Conservation (phyloP, 805 yeast species). For the Sungouiozyma intestinalis region DNA sequence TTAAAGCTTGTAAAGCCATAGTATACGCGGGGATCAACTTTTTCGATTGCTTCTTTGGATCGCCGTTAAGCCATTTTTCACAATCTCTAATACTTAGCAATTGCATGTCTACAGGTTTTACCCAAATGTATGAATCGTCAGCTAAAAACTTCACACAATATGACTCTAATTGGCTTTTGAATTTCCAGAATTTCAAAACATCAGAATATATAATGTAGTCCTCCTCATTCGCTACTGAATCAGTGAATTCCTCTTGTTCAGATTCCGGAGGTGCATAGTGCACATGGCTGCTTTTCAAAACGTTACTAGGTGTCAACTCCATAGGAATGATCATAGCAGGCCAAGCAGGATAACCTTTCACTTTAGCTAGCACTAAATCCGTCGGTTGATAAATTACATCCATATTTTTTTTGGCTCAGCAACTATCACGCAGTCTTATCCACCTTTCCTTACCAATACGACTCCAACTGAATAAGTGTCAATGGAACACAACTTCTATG, state of each 20-base stretch:
- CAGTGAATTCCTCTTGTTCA: slow-evolving; percentile 6
- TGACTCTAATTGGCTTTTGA: slow-evolving; percentile 7
- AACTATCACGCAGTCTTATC: too few species aligned
- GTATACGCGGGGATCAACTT: slow-evolving; percentile 38
- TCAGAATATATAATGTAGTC: slow-evolving; percentile 17
- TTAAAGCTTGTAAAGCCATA: slow-evolving; percentile 34
- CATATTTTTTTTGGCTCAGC: too few species aligned
- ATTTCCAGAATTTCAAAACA: slow-evolving; percentile 18
- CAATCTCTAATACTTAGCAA: slow-evolving; percentile 16
- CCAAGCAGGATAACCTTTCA: slow-evolving; percentile 86
- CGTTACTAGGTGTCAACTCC: slow-evolving; percentile 47
- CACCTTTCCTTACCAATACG: too few species aligned
- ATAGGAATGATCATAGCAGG: slow-evolving; percentile 72
- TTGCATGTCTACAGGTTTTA: slow-evolving; percentile 18
- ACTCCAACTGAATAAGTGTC: background rate
- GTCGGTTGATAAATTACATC: slow-evolving; percentile 35
- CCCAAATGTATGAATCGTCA: slow-evolving; percentile 29
- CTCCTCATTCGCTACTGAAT: slow-evolving; percentile 3
- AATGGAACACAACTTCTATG: too few species aligned
- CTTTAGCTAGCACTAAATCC: slow-evolving; percentile 59
- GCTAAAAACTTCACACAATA: slow-evolving; percentile 28
- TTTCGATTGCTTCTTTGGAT: slow-evolving; percentile 36
- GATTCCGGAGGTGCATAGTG: slow-evolving; percentile 1
- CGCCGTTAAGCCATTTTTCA: slow-evolving; percentile 14
- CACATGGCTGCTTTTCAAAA: slow-evolving; percentile 26